These are phyloP conservation scores for Babesia ovata DNA, from an alignment of 169 alveolate species.

Conservation along the genomic window DNA sequence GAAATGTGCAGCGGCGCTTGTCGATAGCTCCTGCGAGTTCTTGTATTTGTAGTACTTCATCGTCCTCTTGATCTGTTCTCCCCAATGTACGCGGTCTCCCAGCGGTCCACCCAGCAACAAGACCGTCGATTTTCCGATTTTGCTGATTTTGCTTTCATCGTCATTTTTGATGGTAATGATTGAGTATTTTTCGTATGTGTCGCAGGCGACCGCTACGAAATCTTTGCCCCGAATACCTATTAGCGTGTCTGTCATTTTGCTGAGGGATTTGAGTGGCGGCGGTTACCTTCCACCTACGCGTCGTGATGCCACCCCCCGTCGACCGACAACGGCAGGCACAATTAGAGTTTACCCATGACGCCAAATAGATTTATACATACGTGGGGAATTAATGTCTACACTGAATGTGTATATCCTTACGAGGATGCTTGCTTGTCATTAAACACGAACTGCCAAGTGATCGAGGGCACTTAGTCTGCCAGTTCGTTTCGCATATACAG, in stretches of 20 bases:
- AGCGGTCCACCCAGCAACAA: slow-evolving; percentile 83
- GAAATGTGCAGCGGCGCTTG: slow-evolving; percentile 84
- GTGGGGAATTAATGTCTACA: too few relatives aligned
- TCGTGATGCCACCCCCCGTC: slow-evolving; percentile 7
- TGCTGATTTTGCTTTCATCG: slow-evolving; percentile 73
- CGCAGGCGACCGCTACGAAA: slow-evolving; percentile 81
- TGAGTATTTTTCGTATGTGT: slow-evolving; percentile 75
- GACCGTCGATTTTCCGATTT: slow-evolving; percentile 78
- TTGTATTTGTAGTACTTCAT: slow-evolving; percentile 79
- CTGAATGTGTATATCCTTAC: too few relatives aligned
- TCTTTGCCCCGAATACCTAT: slow-evolving; percentile 84
- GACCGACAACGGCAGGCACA: not conserved
- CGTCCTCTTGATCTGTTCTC: slow-evolving; percentile 80
- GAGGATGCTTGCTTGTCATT: too few relatives aligned
- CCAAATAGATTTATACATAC: not conserved
- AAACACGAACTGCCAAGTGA: too few relatives aligned
- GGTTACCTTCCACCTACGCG: slow-evolving; percentile 1
- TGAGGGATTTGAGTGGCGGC: slow-evolving; percentile 6
- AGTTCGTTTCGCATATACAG: too few relatives aligned
- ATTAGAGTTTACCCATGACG: not conserved
- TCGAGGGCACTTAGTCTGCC: too few relatives aligned
- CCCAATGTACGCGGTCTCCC: slow-evolving; percentile 86
- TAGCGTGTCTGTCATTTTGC: slow-evolving; percentile 80
- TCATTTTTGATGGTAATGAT: slow-evolving; percentile 77
- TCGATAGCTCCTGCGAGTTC: slow-evolving; percentile 77